Evolutionary conservation across 2,329 filamentous ascomycete genomes (phyloP).

Genomic region (Leptographium wingfieldii): DNA sequence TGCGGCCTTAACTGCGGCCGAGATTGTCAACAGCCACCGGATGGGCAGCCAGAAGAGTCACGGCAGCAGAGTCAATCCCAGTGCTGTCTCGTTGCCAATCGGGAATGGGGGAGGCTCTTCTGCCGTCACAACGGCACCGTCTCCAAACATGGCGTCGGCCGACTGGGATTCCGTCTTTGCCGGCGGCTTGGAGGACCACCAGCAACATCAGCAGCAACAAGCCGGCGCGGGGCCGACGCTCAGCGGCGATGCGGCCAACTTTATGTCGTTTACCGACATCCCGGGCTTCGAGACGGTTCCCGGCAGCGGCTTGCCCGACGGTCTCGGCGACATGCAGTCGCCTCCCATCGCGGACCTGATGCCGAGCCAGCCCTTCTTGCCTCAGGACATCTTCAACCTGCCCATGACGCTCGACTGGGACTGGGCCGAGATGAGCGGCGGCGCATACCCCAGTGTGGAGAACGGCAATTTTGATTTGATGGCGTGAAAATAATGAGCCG

Average conservation of each 20-base stretch:
- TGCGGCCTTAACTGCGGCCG: slow-evolving; percentile 9
- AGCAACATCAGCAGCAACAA: slow-evolving; percentile 9
- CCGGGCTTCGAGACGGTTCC: slow-evolving; percentile 27
- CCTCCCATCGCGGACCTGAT: slow-evolving; percentile 20
- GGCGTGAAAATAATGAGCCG: not conserved
- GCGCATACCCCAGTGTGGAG: slow-evolving; percentile 49
- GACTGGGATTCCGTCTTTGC: not conserved
- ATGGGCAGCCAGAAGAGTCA: not conserved
- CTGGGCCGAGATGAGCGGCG: slow-evolving; percentile 57
- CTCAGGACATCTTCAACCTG: slow-evolving; percentile 89
- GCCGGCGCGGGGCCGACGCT: not conserved
- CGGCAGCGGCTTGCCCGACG: slow-evolving; percentile 8
- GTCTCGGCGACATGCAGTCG: slow-evolving; percentile 21
- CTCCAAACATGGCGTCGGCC: not conserved
- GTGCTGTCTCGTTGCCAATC: not conserved
- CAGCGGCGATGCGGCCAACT: slow-evolving; percentile 5
- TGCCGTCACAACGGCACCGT: not conserved
- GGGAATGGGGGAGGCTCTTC: not conserved
- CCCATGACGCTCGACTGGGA: slow-evolving; percentile 94
- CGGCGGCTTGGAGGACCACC: slow-evolving; percentile 9
- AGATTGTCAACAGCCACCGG: slow-evolving; percentile 13
- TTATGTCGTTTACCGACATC: slow-evolving; percentile 30
- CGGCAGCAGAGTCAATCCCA: not conserved
- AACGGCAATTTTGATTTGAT: slow-evolving; percentile 40
- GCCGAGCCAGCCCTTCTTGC: slow-evolving; percentile 79